These are phyloP conservation scores for Backusella parvicylindrica DNA, from an alignment of 192 early-diverging fungal genomes.

Conservation along the genomic window DNA sequence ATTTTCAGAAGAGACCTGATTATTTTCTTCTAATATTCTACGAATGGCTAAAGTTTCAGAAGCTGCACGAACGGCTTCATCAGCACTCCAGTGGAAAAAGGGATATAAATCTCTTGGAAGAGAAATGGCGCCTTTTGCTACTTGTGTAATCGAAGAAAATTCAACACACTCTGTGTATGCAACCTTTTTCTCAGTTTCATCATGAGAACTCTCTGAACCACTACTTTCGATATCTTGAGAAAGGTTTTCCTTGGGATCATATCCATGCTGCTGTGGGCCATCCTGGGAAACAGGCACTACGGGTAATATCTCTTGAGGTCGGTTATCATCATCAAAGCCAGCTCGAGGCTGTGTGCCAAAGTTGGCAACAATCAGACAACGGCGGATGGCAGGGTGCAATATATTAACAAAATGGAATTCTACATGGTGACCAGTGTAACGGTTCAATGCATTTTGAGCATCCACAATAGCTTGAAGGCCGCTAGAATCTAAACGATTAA, in stretches of 20 bases:
- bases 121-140: conserved; percentile 5
- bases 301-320: conserved; percentile 29
- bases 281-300: conserved; percentile 30
- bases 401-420: conserved; percentile 39
- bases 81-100: conserved; percentile 37
- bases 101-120: conserved; percentile 30
- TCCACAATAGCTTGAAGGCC: conserved; percentile 37
- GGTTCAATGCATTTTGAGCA: conserved; percentile 29
- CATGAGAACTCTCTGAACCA: not conserved
- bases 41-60: not conserved
- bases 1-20: not conserved
- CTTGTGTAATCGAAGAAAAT: not conserved
- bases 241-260: not conserved
- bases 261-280: conserved; percentile 13
- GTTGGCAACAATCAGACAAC: conserved; percentile 28
- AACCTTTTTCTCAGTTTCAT: not conserved
- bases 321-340: not conserved
- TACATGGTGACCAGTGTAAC: conserved; percentile 28
- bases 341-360: conserved; percentile 27
- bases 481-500: conserved; percentile 35
- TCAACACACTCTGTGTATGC: not conserved
- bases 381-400: conserved; percentile 22
- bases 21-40: not conserved
- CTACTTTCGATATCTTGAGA: not conserved
- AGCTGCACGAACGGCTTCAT: conserved; percentile 34